phyloP scores from a whole-genome alignment of 2,329 filamentous ascomycete species.

The Helotiales sp. region DNA sequence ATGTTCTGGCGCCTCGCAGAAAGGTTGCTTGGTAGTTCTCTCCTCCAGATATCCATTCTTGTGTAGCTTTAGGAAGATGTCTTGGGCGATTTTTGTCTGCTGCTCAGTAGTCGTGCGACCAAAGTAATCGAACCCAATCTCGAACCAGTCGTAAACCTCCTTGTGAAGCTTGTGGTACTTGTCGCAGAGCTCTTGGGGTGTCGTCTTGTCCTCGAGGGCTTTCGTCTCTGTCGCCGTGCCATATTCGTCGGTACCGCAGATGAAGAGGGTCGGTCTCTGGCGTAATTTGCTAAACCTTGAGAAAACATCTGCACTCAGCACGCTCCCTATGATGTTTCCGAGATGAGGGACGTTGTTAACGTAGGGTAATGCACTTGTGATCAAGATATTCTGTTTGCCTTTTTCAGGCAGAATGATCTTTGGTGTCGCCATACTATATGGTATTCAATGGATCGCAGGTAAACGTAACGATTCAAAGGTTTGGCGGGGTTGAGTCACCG shows the following conservation, averaged over 20 bases:
- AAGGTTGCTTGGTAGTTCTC: constrained; percentile 84
- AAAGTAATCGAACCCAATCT: constrained; percentile 92
- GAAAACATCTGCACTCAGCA: constrained; percentile 87
- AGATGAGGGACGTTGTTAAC: constrained; percentile 79
- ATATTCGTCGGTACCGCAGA: constrained; percentile 92
- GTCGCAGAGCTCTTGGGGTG: constrained; percentile 80
- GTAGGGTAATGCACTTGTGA: constrained; percentile 90
- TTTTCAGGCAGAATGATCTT: constrained; percentile 60
- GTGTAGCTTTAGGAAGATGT: constrained; percentile 84
- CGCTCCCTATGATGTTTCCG: constrained; percentile 84
- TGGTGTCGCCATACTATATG: constrained; percentile 27
- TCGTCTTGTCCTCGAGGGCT: constrained; percentile 83
- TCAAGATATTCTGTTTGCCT: constrained; percentile 82
- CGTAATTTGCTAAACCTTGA: constrained; percentile 78
- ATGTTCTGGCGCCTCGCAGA: constrained; percentile 77
- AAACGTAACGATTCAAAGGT: constrained; percentile 5
- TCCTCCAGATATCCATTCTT: constrained; percentile 88
- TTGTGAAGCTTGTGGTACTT: constrained; percentile 92
- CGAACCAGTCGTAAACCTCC: constrained; percentile 94
- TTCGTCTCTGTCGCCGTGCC: constrained; percentile 96
- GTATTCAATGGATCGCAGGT: constrained; percentile 9
- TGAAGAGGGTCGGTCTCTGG: constrained; percentile 76
- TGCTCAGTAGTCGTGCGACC: constrained; percentile 86
- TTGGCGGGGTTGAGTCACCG: constrained; percentile 8
- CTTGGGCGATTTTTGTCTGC: constrained; percentile 90